These are phyloP conservation scores for Aspergillus cejpii DNA, from an alignment of 2,329 filamentous ascomycete genomes.

Conservation along the genomic window DNA sequence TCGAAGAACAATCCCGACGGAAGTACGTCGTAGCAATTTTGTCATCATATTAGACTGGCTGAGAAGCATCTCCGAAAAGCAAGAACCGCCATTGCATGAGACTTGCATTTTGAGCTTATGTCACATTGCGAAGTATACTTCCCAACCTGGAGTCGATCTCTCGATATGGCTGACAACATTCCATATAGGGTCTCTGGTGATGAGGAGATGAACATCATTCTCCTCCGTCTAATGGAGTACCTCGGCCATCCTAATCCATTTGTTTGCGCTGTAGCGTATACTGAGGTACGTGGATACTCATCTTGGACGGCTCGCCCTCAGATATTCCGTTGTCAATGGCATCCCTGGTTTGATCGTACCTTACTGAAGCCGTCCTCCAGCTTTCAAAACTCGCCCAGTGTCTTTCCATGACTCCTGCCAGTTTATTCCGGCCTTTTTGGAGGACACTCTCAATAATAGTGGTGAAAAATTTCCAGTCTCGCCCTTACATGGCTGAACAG, in stretches of 20 bases:
- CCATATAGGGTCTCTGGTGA: constrained; percentile 58
- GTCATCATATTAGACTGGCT: constrained; percentile 64
- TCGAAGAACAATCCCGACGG: constrained; percentile 41
- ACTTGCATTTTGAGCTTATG: constrained; percentile 80
- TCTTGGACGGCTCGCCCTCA: not conserved
- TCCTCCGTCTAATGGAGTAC: constrained; percentile 79
- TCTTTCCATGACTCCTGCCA: constrained; percentile 55
- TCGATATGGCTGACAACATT: constrained; percentile 12
- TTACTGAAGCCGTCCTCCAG: constrained; percentile 28
- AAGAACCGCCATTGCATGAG: constrained; percentile 64
- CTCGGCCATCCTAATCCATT: constrained; percentile 76
- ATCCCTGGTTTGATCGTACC: not conserved
- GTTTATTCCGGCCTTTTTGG: constrained; percentile 83
- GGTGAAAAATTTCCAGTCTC: constrained; percentile 70
- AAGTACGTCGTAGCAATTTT: constrained; percentile 57
- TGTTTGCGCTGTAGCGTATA: constrained; percentile 72
- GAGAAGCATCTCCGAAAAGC: constrained; percentile 63
- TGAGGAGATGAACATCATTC: constrained; percentile 76
- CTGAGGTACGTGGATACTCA: constrained; percentile 53
- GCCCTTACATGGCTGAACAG: constrained; percentile 73
- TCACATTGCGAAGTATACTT: constrained; percentile 63
- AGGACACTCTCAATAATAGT: constrained; percentile 72
- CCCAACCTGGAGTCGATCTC: constrained; percentile 2
- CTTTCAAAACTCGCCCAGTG: constrained; percentile 65
- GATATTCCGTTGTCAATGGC: not conserved